Evolutionary conservation across 2,329 filamentous ascomycete species (phyloP), one percentile per base, ranked within the genome.

Genomic region (Eutypella sp.): DNA sequence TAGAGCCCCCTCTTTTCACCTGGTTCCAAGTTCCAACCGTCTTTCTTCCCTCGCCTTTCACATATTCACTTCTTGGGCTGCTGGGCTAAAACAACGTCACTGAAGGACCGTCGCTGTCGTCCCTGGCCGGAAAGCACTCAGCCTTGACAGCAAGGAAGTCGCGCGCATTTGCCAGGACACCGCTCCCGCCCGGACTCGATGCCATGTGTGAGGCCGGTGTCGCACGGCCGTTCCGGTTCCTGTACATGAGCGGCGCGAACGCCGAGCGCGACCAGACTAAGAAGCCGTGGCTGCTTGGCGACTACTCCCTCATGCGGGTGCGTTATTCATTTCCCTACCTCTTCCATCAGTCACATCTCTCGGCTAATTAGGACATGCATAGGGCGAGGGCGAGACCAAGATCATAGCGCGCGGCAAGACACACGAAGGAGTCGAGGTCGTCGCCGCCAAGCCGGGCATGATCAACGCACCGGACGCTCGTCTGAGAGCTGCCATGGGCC

Each of bases 271-370:
- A 79, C 40, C 70, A 63, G 18, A 65, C 54, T 11, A 70, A 75
- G 56, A 72, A 60, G 42, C 69, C 66, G 2, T 55, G 49, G 47
- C 52, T 67, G 7, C 52, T 68, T 23, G 54, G 56, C 0, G 60
- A 75, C 34, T 79, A 78, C 46, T 50, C 42, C 7, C 45, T 71
- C 9, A 67, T 79, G 67, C 57, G 76, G n/a, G 76, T 76, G 60
- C n/a, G 20, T 22, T 19, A 47, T 16, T 15, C 23, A 22, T 29
- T 5, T n/a, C 19, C 25, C 4, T 4, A 16, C 16, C 16, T 10
- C 11, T n/a, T 40, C 33, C 22, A 33, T 33, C 29, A n/a, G 16
- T 33, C 11, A n/a, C 5, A 5, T 15, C 29, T 5, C 13, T 33
- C 16, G 13, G 13, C 29, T 33, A n/a, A 33, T n/a, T 4, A 7